A percentile compares a stretch with the other conserved stretches of the same genome.
Conservation (phyloP, 768 basidiomycete genomes). For the Phaeotremella fagi region DNA sequence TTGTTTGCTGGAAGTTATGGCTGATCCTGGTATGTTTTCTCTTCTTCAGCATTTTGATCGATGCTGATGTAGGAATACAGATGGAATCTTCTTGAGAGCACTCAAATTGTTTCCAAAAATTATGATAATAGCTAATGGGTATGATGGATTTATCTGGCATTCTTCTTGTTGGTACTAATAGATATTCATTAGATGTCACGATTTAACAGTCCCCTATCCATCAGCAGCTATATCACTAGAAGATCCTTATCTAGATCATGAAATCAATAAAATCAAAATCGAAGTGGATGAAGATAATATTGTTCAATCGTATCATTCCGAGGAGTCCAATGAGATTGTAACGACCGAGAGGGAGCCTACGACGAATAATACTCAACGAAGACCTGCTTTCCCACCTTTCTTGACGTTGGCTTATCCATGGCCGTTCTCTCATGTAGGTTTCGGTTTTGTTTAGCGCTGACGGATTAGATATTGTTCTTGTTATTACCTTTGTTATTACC, state of each 20-base stretch:
- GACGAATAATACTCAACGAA: neutral
- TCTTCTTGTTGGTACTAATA: neutral
- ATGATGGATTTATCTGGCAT: neutral
- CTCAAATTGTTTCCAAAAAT: constrained; percentile 37
- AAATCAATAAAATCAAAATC: constrained; percentile 5
- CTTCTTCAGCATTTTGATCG: neutral
- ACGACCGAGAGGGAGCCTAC: neutral
- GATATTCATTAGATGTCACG: constrained; percentile 19
- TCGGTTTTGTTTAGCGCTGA: neutral
- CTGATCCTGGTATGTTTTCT: constrained; percentile 34
- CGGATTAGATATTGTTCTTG: neutral
- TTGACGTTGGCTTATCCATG: constrained; percentile 27
- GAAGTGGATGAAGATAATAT: constrained; percentile 27
- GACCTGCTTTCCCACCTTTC: constrained; percentile 26
- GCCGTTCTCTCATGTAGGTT: constrained; percentile 36
- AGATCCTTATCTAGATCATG: constrained; percentile 28
- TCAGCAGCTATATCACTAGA: constrained; percentile 31
- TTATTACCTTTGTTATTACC: constrained; percentile 16
- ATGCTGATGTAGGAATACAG: constrained; percentile 6
- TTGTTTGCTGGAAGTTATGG: constrained; percentile 40
- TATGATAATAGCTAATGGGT: constrained; percentile 44
- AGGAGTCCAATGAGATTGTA: neutral
- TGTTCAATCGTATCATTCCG: constrained; percentile 12
- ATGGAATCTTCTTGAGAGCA: constrained; percentile 37
- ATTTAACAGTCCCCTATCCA: constrained; percentile 40